phyloP scores from a whole-genome alignment of 176 grass and related monocot genomes.

The Oryza brachyantha region DNA sequence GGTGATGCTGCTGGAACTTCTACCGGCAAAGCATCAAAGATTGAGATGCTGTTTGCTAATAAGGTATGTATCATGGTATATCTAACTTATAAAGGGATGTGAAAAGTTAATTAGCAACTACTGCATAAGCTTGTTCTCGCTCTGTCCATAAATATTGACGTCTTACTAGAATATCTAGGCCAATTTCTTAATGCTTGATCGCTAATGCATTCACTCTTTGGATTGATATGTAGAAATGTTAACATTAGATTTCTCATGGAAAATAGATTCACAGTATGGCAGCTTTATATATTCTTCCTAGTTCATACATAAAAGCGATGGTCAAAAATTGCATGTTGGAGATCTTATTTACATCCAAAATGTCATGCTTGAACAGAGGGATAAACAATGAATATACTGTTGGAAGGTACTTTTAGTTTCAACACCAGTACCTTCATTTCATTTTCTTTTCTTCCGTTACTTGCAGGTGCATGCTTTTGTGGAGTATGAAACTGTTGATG shows the following conservation, averaged over 20 bases:
- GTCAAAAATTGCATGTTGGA: not conserved
- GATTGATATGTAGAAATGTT: not conserved
- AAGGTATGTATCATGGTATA: conserved; percentile 46
- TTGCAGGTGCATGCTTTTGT: conserved; percentile 95
- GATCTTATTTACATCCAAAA: not conserved
- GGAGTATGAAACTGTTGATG: conserved; percentile 81
- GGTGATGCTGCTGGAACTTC: conserved; percentile 49
- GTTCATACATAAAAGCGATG: not conserved
- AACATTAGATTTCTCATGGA: not conserved
- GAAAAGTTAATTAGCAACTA: not conserved
- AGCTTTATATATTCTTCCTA: not conserved
- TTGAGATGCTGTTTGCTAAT: conserved; percentile 93
- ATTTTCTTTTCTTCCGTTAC: not conserved
- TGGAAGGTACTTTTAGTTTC: not conserved
- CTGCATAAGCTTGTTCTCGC: not conserved
- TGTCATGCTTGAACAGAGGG: not conserved
- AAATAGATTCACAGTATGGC: too few relatives aligned
- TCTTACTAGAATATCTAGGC: not conserved
- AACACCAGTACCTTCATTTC: not conserved
- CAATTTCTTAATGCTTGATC: not conserved
- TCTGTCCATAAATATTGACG: not conserved
- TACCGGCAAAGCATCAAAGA: conserved; percentile 58
- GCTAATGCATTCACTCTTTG: not conserved
- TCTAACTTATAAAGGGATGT: not conserved
- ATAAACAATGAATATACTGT: not conserved